A percentile compares a stretch with the other conserved stretches of the same genome.
Evolutionary conservation across 1,284 basidiomycete genomes (phyloP).

Genomic region (Porodaedalea pini): DNA sequence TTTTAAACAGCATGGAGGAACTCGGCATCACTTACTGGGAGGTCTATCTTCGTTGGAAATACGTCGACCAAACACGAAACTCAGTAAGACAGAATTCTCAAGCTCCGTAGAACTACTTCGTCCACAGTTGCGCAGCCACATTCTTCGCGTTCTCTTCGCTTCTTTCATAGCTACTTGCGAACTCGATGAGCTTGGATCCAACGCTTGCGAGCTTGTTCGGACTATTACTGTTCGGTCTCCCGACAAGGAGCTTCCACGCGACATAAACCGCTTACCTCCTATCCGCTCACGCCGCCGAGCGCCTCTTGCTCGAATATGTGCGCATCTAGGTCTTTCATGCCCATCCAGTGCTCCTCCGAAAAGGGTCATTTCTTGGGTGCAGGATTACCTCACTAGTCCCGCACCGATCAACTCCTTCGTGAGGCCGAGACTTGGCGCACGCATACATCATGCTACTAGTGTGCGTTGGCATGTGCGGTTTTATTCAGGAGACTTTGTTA

Average conservation of each 20-base stretch:
- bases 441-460: slow-evolving; percentile 66
- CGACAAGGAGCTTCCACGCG: slow-evolving; percentile 61
- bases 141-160: slow-evolving; percentile 71
- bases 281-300: slow-evolving; percentile 81
- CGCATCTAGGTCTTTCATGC: slow-evolving; percentile 67
- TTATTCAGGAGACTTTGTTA: slow-evolving; percentile 78
- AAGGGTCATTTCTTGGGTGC: slow-evolving; percentile 81
- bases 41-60: slow-evolving; percentile 69
- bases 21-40: slow-evolving; percentile 78
- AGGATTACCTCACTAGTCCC: slow-evolving; percentile 74
- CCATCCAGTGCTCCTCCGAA: slow-evolving; percentile 59
- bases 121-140: slow-evolving; percentile 52
- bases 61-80: slow-evolving; percentile 11
- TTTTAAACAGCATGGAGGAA: slow-evolving; percentile 61
- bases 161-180: slow-evolving; percentile 74
- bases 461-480: slow-evolving; percentile 77
- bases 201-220: slow-evolving; percentile 87
- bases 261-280: slow-evolving; percentile 81
- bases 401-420: slow-evolving; percentile 31
- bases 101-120: slow-evolving; percentile 54
- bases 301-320: slow-evolving; percentile 81
- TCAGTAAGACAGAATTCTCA: slow-evolving; percentile 68
- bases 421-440: slow-evolving; percentile 64
- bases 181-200: slow-evolving; percentile 75
- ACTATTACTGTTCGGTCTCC: slow-evolving; percentile 77